Percentiles rank a stretch among this genome's conserved stretches.
Conservation (phyloP, 257 asterid species). For the Echites panduratus region DNA sequence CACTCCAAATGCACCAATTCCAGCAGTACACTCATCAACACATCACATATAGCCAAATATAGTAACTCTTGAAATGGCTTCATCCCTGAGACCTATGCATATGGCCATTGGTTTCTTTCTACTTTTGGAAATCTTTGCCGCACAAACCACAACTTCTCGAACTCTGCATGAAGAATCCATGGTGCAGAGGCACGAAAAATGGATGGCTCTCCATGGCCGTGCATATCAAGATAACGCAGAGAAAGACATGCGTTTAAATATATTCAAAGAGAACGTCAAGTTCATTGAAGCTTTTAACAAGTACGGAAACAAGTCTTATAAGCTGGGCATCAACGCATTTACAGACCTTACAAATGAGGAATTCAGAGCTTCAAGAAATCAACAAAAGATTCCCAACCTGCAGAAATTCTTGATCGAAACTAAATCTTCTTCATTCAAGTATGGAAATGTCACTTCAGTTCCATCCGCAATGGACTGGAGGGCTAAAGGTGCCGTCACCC, state of each 20-base stretch:
- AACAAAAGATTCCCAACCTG: neutral
- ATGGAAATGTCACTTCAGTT: conserved; percentile 12
- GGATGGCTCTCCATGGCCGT: conserved; percentile 16
- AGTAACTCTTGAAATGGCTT: neutral
- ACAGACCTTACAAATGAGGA: neutral
- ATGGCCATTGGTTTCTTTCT: neutral
- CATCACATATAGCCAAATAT: neutral
- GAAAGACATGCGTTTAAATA: neutral
- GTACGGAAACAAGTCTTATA: neutral
- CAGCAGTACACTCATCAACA: neutral
- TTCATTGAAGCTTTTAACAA: neutral
- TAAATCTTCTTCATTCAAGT: neutral
- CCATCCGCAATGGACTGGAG: conserved; percentile 20
- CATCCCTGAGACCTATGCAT: too few relatives aligned
- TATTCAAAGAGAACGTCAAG: neutral
- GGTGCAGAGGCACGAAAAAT: conserved; percentile 10
- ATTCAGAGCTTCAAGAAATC: neutral
- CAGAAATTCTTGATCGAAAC: neutral
- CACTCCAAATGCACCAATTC: neutral
- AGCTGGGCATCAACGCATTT: neutral
- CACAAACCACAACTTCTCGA: conserved; percentile 6
- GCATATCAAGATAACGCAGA: neutral
- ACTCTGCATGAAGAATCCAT: conserved; percentile 1
- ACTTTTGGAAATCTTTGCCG: neutral
- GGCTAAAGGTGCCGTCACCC: conserved; percentile 11